A percentile compares a stretch with the other conserved stretches of the same genome.
Conservation (phyloP, 1,284 basidiomycete species). For the Naganishia liquefaciens region DNA sequence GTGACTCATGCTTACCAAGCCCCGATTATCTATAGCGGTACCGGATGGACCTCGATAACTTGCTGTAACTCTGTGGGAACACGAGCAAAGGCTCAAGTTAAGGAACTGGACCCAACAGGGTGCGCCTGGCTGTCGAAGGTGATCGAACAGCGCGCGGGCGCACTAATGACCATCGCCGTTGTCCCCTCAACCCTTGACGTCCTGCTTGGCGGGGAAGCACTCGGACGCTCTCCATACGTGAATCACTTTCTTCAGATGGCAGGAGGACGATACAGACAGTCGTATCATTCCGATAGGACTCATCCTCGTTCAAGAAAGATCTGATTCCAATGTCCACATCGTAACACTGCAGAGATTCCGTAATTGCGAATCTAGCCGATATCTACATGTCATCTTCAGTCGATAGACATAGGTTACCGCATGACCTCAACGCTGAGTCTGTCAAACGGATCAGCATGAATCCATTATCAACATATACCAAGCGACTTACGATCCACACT, state of each 20-base stretch:
- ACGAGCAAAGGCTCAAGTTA: neutral
- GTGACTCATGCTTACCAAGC: neutral
- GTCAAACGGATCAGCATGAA: neutral
- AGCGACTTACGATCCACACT: conserved; percentile 41
- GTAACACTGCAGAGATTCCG: too few species aligned
- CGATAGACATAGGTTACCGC: neutral
- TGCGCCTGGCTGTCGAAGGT: neutral
- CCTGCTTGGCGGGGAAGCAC: too few species aligned
- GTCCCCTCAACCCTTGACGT: neutral
- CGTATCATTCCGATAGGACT: too few species aligned
- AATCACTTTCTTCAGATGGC: too few species aligned
- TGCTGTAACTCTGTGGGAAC: too few species aligned
- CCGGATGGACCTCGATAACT: too few species aligned
- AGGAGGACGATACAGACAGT: too few species aligned
- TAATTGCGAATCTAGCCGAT: neutral
- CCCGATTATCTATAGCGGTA: neutral
- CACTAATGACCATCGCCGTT: neutral
- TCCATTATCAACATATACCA: neutral
- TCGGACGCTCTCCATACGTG: too few species aligned
- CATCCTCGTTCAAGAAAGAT: too few species aligned
- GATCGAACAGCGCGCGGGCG: conserved; percentile 6
- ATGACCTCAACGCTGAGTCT: neutral
- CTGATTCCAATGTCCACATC: too few species aligned
- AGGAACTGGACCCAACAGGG: neutral
- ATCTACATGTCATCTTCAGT: neutral